phyloP scores from a whole-genome alignment of 495 filamentous ascomycete species.

The Haplographium delicatum region DNA sequence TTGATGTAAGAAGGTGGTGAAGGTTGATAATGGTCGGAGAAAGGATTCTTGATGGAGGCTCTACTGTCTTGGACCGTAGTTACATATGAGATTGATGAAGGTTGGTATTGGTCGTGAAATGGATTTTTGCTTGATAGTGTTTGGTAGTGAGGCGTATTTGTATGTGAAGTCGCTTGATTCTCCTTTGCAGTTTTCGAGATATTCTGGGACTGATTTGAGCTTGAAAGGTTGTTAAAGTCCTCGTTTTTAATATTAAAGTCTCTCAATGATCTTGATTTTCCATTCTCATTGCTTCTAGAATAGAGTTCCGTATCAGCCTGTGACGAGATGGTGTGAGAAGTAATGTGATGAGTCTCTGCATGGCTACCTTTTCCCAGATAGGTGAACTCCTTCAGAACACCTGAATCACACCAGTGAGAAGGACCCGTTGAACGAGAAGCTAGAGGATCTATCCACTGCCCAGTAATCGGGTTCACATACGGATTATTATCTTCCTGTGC shows the following conservation, averaged over 20 bases:
- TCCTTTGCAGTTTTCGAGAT: no score
- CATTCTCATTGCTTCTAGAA: not conserved
- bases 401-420: not conserved
- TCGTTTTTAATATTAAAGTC: no score
- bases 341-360: no score
- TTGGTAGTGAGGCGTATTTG: no score
- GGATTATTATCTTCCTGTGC: conserved; percentile 4
- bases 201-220: no score
- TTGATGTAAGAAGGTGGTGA: not conserved
- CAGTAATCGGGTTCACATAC: conserved; percentile 8
- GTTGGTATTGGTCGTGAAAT: no score
- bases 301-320: not conserved
- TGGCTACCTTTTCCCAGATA: not conserved
- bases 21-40: conserved; percentile 1
- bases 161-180: no score
- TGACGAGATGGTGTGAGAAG: no score
- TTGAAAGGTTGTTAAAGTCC: no score
- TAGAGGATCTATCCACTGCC: conserved; percentile 5
- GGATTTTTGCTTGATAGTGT: no score
- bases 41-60: not conserved
- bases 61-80: not conserved
- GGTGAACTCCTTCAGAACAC: not conserved
- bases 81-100: conserved; percentile 4
- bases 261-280: no score
- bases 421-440: not conserved